These are phyloP conservation scores for Naganishia antarctica DNA, from an alignment of 768 basidiomycete genomes.

Conservation along the genomic window DNA sequence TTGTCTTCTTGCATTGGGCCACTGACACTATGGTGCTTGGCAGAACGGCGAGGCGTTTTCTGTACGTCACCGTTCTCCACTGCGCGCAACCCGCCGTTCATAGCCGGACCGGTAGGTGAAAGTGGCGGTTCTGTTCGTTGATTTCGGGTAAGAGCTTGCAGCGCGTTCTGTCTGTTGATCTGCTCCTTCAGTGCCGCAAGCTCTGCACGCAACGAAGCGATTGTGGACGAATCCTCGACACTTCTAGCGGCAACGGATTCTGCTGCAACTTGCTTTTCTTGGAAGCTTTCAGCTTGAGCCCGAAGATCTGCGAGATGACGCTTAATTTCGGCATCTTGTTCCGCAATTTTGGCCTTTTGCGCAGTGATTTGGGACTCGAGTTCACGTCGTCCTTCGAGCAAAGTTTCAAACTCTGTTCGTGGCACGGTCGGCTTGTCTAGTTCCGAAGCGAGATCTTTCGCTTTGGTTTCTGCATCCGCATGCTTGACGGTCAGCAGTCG, in stretches of 20 bases:
- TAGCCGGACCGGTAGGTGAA: conserved; percentile 59
- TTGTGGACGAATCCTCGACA: conserved; percentile 74
- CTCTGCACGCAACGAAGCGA: conserved; percentile 83
- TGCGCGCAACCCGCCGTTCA: conserved; percentile 56
- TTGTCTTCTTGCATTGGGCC: conserved; percentile 32
- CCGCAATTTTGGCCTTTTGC: conserved; percentile 62
- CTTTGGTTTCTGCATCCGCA: conserved; percentile 74
- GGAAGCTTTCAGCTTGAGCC: conserved; percentile 61
- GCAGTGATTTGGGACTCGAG: conserved; percentile 78
- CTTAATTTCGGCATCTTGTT: conserved; percentile 79
- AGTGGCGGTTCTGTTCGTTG: conserved; percentile 71
- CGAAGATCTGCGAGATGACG: conserved; percentile 73
- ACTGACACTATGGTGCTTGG: conserved; percentile 37
- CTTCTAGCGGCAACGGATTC: conserved; percentile 60
- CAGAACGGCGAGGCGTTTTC: conserved; percentile 29
- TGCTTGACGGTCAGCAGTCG: conserved; percentile 77
- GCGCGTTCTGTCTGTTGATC: conserved; percentile 87
- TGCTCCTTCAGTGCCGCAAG: conserved; percentile 89
- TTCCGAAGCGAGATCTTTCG: conserved; percentile 66
- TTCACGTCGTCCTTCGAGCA: conserved; percentile 69
- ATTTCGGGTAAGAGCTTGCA: conserved; percentile 76
- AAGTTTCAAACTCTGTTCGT: conserved; percentile 64
- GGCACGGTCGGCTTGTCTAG: conserved; percentile 69
- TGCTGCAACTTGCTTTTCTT: conserved; percentile 60
- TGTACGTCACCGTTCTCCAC: conserved; percentile 49